Conservation (phyloP, 495 filamentous ascomycete species). For the Neurospora sublineolata region DNA sequence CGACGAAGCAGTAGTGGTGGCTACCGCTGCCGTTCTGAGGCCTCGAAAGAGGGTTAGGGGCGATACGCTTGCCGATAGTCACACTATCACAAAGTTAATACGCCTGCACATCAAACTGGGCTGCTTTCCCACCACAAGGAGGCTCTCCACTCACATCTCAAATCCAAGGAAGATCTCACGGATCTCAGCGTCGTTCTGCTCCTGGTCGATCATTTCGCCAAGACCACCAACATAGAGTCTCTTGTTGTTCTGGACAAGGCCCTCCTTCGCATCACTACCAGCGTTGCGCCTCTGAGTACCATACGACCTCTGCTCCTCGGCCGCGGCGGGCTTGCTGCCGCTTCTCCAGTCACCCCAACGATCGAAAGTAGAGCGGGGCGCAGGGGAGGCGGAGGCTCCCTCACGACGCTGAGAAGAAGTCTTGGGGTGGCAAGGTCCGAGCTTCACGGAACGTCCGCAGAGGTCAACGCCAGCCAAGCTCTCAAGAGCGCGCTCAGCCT, state of each 20-base stretch:
- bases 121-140: constrained; percentile 8
- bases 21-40: constrained; percentile 36
- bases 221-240: constrained; percentile 55
- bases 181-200: constrained; percentile 40
- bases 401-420: neutral
- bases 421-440: constrained; percentile 47
- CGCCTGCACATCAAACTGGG: neutral
- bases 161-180: constrained; percentile 48
- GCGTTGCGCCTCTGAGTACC: constrained; percentile 9
- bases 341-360: constrained; percentile 32
- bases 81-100: constrained; percentile 18
- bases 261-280: constrained; percentile 2
- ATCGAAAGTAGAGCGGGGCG: constrained; percentile 14
- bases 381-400: neutral
- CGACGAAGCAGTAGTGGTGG: constrained; percentile 59
- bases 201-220: constrained; percentile 45
- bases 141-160: constrained; percentile 28
- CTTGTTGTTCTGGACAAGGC: constrained; percentile 25
- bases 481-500: constrained; percentile 45
- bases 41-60: constrained; percentile 42
- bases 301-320: constrained; percentile 14
- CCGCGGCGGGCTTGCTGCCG: constrained; percentile 5
- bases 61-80: constrained; percentile 53
- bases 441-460: constrained; percentile 46
- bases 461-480: constrained; percentile 41